Conservation (phyloP, 768 basidiomycete species). For the Boletus fagicola region DNA sequence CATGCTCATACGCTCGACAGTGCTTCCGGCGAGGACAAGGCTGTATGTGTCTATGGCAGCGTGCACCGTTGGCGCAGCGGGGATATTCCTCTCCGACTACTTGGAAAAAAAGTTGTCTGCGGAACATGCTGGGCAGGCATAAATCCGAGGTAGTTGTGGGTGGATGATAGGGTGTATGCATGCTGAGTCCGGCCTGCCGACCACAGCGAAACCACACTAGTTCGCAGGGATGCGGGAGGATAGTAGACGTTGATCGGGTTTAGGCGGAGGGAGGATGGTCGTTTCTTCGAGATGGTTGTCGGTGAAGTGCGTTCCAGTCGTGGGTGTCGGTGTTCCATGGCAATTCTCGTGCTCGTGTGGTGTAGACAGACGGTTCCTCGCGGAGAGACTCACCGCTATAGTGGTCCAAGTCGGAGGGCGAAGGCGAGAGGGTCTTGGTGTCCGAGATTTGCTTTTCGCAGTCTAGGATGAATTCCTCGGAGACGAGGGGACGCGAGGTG, state of each 20-base stretch:
- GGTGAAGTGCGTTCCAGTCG: slow-evolving; percentile 16
- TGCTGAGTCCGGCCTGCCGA: slow-evolving; percentile 17
- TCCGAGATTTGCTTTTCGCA: slow-evolving; percentile 64
- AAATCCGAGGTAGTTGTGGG: background rate
- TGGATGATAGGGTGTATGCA: slow-evolving; percentile 5
- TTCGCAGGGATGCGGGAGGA: background rate
- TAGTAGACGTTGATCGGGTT: no score
- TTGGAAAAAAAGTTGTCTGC: slow-evolving; percentile 44
- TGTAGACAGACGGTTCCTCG: background rate
- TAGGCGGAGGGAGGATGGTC: slow-evolving; percentile 10
- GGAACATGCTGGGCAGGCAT: background rate
- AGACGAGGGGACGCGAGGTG: slow-evolving; percentile 31
- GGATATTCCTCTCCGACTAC: slow-evolving; percentile 49
- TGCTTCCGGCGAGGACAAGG: slow-evolving; percentile 53
- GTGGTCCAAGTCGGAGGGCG: background rate
- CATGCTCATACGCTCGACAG: slow-evolving; percentile 33
- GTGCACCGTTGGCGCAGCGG: slow-evolving; percentile 46
- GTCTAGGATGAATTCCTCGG: slow-evolving; percentile 63
- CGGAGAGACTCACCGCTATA: background rate
- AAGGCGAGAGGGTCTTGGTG: slow-evolving; percentile 14
- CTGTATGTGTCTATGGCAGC: slow-evolving; percentile 49
- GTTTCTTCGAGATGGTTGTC: slow-evolving; percentile 23
- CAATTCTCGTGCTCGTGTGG: slow-evolving; percentile 19
- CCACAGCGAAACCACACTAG: background rate
- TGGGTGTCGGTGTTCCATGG: slow-evolving; percentile 25